Evolutionary conservation across 1,139 yeast genomes (phyloP), one percentile per base, ranked within the genome.

Genomic region (Pichia sp.): DNA sequence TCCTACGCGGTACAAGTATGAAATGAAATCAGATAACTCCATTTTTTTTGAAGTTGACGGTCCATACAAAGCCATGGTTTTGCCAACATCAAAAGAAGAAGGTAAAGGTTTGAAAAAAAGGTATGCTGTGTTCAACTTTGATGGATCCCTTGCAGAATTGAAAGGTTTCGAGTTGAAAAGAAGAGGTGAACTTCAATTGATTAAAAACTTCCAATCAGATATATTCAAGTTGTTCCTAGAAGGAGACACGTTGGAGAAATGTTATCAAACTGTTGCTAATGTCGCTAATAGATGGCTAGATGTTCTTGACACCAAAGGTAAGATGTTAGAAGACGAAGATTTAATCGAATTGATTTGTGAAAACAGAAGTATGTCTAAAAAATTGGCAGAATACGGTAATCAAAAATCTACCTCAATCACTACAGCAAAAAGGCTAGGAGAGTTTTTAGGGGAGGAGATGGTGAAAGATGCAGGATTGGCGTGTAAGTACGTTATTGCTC

Each of bases 21-120:
- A 84, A 53, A 87, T 92, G 0, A 80, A 79, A 55, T 84, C 95
- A 24, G 99, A 95, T 66, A 95, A 95, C 69, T 87, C 97, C 24
- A 95, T 95, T 69, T 93, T 93, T 71, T 95, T 95, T 64, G 99
- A 95, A 70, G 97, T 95, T 30, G 99, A 95, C 75, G 99, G 99
- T 12, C 99, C 99, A 0, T 95, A 95, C 70, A 87, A 84, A 64
- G 99, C 99, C 0, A 95, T 95, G 99, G 81, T 95, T 58, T 77
- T 95, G 56, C 99, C 99, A 9, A 91, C 99, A 0, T 93, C 99
- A 0, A 90, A 90, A 63, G 99, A 95, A 69, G 99, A 93, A 75
- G 98, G 97, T 50, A 92, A 92, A 71, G 97, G 97, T 63, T 78
- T 95, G 67, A 95, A 95, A 69, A 95, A 95, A 66, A 80, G 99